A percentile compares a stretch with the other conserved stretches of the same genome.
Conservation (phyloP, 2,329 filamentous ascomycete genomes). For the Ilyonectria mors-panacis region DNA sequence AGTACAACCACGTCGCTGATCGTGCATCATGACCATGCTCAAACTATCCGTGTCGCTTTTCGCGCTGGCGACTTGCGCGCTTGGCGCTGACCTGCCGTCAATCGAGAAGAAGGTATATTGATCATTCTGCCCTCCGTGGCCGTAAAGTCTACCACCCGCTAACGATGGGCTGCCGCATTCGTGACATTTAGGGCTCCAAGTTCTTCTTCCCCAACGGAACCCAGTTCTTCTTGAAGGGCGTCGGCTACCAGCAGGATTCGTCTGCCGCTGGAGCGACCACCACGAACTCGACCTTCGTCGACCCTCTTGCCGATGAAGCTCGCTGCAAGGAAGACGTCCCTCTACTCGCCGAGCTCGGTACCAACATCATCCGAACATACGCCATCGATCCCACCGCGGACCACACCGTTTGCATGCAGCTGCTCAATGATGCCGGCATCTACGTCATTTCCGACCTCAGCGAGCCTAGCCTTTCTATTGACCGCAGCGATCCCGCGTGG, state of each 20-base stretch:
- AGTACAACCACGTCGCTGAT: not conserved
- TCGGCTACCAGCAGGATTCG: constrained; percentile 93
- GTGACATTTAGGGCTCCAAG: constrained; percentile 74
- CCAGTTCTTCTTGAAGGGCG: constrained; percentile 87
- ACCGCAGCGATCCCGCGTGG: constrained; percentile 87
- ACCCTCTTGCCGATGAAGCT: constrained; percentile 82
- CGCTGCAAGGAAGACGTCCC: constrained; percentile 89
- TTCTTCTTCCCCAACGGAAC: constrained; percentile 88
- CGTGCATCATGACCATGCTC: not conserved
- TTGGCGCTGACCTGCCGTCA: constrained; percentile 12
- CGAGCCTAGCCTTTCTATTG: constrained; percentile 86
- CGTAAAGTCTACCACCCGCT: not conserved
- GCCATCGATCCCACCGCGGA: constrained; percentile 85
- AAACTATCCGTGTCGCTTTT: constrained; percentile 16
- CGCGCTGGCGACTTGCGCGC: not conserved
- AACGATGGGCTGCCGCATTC: not conserved
- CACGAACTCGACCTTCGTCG: constrained; percentile 74
- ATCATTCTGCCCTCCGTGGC: too few species aligned
- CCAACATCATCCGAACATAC: constrained; percentile 96
- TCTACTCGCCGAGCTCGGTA: constrained; percentile 81
- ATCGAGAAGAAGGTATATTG: constrained; percentile 18
- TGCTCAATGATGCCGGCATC: constrained; percentile 88
- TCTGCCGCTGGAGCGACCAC: constrained; percentile 67
- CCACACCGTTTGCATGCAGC: constrained; percentile 87
- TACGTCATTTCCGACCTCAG: constrained; percentile 95